Evolutionary conservation across 352 stramenopile species (phyloP).

Genomic region (Phytophthora litchii): DNA sequence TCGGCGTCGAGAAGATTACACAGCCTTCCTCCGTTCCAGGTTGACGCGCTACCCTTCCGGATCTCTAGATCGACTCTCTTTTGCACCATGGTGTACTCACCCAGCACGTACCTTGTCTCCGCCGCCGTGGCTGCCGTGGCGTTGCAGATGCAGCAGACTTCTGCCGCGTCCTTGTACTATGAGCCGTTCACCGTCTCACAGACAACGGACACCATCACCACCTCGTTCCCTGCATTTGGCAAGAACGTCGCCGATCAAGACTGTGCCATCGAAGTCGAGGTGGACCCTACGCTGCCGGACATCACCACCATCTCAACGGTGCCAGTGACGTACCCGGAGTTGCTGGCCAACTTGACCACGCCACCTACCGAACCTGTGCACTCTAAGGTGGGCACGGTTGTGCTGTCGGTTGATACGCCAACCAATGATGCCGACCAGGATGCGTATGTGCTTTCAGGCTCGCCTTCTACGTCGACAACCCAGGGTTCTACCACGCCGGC

Average conservation of each 20-base stretch:
- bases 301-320: conserved; percentile 29
- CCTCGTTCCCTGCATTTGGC: conserved; percentile 19
- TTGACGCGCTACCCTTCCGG: conserved; percentile 24
- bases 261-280: conserved; percentile 12
- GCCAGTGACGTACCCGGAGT: conserved; percentile 17
- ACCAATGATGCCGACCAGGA: conserved; percentile 13
- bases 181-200: conserved; percentile 4
- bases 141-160: conserved; percentile 33
- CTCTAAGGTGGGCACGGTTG: conserved; percentile 26
- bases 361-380: conserved; percentile 21
- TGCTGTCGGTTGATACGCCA: conserved; percentile 20
- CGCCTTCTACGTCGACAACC: conserved; percentile 7
- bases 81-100: conserved; percentile 34
- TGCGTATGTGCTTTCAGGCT: conserved; percentile 8
- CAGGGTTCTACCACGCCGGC: conserved; percentile 6
- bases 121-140: conserved; percentile 22
- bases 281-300: conserved; percentile 35
- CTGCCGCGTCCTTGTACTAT: conserved; percentile 28
- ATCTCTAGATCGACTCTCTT: conserved; percentile 17
- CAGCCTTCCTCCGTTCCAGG: conserved; percentile 23
- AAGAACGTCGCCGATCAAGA: conserved; percentile 20
- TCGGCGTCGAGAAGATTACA: conserved; percentile 35
- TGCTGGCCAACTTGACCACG: conserved; percentile 27
- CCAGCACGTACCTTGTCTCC: conserved; percentile 34
- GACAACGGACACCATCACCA: conserved; percentile 16